A percentile compares a stretch with the other conserved stretches of the same genome.
Evolutionary conservation across 2,329 filamentous ascomycete genomes (phyloP).

Genomic region (Xylaria sp.): DNA sequence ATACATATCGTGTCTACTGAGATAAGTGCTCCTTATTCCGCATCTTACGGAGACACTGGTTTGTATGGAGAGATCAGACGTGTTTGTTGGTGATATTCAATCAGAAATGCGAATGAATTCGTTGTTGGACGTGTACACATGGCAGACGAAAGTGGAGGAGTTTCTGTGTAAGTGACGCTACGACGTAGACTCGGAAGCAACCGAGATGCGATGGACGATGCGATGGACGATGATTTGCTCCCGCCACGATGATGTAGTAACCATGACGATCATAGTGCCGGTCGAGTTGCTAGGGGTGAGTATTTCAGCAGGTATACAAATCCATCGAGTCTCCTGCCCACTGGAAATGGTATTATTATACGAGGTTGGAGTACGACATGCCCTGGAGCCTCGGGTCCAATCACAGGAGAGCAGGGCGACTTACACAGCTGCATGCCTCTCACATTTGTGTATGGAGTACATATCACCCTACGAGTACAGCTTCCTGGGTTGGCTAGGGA

Average conservation of each 20-base stretch:
- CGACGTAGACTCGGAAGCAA: background rate
- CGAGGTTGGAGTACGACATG: background rate
- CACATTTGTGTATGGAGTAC: background rate
- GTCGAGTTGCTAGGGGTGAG: no score
- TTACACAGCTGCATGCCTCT: background rate
- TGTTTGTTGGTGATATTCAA: no score
- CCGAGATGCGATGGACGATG: background rate
- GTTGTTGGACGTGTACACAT: background rate
- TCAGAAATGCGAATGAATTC: background rate
- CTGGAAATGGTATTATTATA: no score
- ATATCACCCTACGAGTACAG: background rate
- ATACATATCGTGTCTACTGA: background rate
- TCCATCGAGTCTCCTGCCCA: no score
- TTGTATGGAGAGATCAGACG: no score
- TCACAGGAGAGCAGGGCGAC: background rate
- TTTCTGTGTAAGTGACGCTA: background rate
- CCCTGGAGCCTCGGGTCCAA: background rate
- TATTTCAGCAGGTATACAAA: no score
- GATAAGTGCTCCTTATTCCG: background rate
- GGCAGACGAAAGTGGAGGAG: background rate
- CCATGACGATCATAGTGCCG: background rate
- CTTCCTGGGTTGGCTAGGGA: background rate
- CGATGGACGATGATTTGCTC: background rate
- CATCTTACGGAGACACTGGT: no score
- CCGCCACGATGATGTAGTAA: background rate